These are phyloP conservation scores for Tuber microsphaerosporum DNA, from an alignment of 495 filamentous ascomycete species.

Conservation along the genomic window DNA sequence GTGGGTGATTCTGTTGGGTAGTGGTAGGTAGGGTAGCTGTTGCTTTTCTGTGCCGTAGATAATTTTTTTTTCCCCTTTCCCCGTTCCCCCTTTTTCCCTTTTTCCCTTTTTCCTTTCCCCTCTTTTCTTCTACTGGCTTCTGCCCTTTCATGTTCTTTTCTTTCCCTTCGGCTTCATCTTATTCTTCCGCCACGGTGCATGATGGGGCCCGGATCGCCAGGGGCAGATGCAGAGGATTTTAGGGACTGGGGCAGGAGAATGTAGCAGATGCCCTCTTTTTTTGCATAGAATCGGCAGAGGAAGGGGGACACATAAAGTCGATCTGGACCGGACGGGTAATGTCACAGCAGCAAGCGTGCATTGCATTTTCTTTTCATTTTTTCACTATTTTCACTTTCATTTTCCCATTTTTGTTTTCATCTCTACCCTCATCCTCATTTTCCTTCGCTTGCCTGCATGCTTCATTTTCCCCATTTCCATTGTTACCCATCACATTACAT, in stretches of 20 bases:
- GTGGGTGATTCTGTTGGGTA: background rate
- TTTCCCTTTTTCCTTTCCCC: no score
- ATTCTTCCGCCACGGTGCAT: background rate
- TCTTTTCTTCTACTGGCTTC: background rate
- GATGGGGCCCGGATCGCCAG: background rate
- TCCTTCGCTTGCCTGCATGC: background rate
- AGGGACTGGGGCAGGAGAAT: background rate
- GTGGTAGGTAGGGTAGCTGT: background rate
- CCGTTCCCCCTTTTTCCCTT: background rate
- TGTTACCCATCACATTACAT: conserved; percentile 1
- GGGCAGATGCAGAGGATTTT: background rate
- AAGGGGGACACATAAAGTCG: background rate
- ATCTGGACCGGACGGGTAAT: conserved; percentile 1
- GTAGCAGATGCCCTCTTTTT: background rate
- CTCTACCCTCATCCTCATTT: background rate
- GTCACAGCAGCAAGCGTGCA: background rate
- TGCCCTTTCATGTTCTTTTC: background rate
- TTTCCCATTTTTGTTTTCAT: background rate
- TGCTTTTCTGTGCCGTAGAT: background rate
- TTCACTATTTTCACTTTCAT: background rate
- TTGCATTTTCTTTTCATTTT: conserved; percentile 2
- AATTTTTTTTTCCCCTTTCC: background rate
- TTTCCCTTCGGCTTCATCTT: background rate
- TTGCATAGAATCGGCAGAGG: background rate
- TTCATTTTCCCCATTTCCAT: background rate